These are phyloP conservation scores for Pythium dissotocum DNA, from an alignment of 352 stramenopile species.

Conservation along the genomic window DNA sequence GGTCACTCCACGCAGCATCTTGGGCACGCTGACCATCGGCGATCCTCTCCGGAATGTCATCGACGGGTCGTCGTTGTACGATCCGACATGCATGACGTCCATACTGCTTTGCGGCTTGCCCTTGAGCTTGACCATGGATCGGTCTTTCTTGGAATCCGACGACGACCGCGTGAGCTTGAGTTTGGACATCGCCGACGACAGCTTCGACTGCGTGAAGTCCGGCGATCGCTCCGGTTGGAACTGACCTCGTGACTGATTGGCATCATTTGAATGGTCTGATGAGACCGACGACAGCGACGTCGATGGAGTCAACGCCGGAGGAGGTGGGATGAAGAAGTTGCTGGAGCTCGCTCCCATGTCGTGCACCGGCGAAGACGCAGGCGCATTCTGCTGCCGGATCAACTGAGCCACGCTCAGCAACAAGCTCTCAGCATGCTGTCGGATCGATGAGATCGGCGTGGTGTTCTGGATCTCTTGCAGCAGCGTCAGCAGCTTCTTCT, in stretches of 20 bases:
- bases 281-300: conserved; percentile 39
- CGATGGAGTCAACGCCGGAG: conserved; percentile 30
- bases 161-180: conserved; percentile 71
- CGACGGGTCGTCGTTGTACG: conserved; percentile 28
- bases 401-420: conserved; percentile 63
- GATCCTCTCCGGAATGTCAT: conserved; percentile 23
- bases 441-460: conserved; percentile 73
- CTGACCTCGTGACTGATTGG: not conserved
- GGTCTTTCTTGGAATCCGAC: conserved; percentile 73
- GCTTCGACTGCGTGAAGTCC: conserved; percentile 34
- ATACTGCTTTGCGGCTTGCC: conserved; percentile 44
- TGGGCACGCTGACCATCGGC: conserved; percentile 41
- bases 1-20: conserved; percentile 67
- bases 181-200: conserved; percentile 61
- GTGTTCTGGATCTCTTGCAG: conserved; percentile 78
- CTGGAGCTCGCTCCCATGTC: conserved; percentile 3
- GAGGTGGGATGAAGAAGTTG: conserved; percentile 23
- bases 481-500: conserved; percentile 76
- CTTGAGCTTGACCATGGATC: conserved; percentile 62
- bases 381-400: conserved; percentile 52
- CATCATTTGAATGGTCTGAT: conserved; percentile 18
- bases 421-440: conserved; percentile 71
- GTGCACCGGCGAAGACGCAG: conserved; percentile 30
- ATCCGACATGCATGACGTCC: conserved; percentile 54
- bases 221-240: conserved; percentile 7